Evolutionary conservation across 768 basidiomycete species (phyloP).

Genomic region (Phanerochaete carnosa): DNA sequence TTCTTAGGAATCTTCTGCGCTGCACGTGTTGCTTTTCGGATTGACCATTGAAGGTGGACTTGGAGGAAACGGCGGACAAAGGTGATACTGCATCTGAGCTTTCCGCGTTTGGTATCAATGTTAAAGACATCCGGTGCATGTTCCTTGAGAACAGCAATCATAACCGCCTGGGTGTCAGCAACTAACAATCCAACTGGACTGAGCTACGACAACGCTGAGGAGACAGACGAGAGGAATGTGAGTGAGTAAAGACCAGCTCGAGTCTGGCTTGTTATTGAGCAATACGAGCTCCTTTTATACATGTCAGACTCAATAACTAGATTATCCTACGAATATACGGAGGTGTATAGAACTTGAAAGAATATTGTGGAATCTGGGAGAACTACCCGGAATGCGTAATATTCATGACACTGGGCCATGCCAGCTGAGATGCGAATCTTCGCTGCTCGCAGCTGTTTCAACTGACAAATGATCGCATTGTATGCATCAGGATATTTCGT

Average conservation of each 20-base stretch:
- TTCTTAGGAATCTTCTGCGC: constrained; percentile 34
- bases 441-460: not conserved
- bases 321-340: too few species aligned
- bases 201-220: too few species aligned
- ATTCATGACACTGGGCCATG: constrained; percentile 22
- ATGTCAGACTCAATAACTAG: too few species aligned
- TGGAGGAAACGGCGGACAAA: constrained; percentile 24
- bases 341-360: too few species aligned
- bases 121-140: constrained; percentile 26
- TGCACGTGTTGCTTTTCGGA: constrained; percentile 28
- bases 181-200: too few species aligned
- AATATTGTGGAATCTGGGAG: too few species aligned
- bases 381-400: too few species aligned
- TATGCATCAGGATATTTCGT: not conserved
- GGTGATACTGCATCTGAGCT: constrained; percentile 27
- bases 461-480: not conserved
- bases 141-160: constrained; percentile 25
- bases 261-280: too few species aligned
- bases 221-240: too few species aligned
- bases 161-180: too few species aligned
- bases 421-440: constrained; percentile 11
- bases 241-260: too few species aligned
- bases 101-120: constrained; percentile 21
- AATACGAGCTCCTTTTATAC: too few species aligned
- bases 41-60: constrained; percentile 23